These are phyloP conservation scores for Kwoniella shandongensis DNA, from an alignment of 768 basidiomycete genomes.

Conservation along the genomic window DNA sequence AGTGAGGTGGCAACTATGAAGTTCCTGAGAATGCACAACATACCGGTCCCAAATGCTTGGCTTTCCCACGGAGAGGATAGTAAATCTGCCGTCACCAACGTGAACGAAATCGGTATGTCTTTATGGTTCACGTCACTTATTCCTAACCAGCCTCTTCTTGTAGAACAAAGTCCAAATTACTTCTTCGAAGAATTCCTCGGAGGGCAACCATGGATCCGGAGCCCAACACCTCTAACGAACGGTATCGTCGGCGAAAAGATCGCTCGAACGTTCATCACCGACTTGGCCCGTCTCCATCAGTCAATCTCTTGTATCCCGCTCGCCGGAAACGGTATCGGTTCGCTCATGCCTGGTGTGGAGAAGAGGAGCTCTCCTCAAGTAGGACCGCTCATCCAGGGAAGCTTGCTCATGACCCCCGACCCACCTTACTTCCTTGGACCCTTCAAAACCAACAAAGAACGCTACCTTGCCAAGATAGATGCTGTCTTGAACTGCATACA, in stretches of 20 bases:
- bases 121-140: no score
- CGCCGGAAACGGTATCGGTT: constrained; percentile 6
- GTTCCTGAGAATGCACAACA: background rate
- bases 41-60: background rate
- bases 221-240: background rate
- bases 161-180: constrained; percentile 3
- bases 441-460: constrained; percentile 9
- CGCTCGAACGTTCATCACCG: constrained; percentile 2
- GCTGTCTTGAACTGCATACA: background rate
- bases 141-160: no score
- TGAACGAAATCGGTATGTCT: no score
- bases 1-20: background rate
- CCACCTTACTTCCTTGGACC: constrained; percentile 22
- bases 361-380: constrained; percentile 16
- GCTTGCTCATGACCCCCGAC: background rate
- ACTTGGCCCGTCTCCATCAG: constrained; percentile 4
- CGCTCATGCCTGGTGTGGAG: background rate
- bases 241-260: background rate
- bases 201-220: background rate
- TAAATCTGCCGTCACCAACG: background rate
- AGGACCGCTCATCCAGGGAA: background rate
- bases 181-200: constrained; percentile 9
- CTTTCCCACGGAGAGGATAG: background rate
- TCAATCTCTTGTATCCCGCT: background rate
- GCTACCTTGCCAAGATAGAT: constrained; percentile 17